These are phyloP conservation scores for Dendrobium chrysotoxum DNA, from an alignment of 106 monocot genomes.

Conservation along the genomic window DNA sequence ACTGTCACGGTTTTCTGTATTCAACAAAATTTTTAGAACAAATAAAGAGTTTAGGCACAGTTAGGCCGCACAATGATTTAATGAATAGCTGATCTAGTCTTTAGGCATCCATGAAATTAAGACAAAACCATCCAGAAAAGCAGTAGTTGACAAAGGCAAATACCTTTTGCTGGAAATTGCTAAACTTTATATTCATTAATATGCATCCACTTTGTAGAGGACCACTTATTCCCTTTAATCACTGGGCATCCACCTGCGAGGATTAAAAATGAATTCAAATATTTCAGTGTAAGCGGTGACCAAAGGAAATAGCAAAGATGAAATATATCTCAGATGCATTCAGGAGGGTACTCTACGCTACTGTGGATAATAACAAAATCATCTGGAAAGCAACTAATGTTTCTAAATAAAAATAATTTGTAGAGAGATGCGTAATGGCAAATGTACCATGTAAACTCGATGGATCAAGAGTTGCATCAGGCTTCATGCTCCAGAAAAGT, in stretches of 20 bases:
- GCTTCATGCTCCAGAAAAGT: constrained; percentile 66
- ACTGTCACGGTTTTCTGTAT: too few relatives aligned
- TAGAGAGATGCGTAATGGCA: neutral
- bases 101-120: too few relatives aligned
- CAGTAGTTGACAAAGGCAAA: neutral
- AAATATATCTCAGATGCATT: too few relatives aligned
- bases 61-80: too few relatives aligned
- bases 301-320: neutral
- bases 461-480: constrained; percentile 53
- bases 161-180: neutral
- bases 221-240: constrained; percentile 48
- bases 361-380: neutral
- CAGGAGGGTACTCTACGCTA: too few relatives aligned
- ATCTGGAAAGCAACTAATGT: neutral
- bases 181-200: constrained; percentile 42
- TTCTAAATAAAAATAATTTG: neutral
- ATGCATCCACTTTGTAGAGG: constrained; percentile 49
- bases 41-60: too few relatives aligned
- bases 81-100: too few relatives aligned
- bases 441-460: constrained; percentile 45
- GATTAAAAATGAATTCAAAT: neutral
- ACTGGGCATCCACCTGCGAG: constrained; percentile 38
- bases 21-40: too few relatives aligned
- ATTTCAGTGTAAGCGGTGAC: neutral
- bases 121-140: neutral